Base-by-base conservation (phyloP, 352 stramenopile genomes). In the Globisporangium viniferum region DNA sequence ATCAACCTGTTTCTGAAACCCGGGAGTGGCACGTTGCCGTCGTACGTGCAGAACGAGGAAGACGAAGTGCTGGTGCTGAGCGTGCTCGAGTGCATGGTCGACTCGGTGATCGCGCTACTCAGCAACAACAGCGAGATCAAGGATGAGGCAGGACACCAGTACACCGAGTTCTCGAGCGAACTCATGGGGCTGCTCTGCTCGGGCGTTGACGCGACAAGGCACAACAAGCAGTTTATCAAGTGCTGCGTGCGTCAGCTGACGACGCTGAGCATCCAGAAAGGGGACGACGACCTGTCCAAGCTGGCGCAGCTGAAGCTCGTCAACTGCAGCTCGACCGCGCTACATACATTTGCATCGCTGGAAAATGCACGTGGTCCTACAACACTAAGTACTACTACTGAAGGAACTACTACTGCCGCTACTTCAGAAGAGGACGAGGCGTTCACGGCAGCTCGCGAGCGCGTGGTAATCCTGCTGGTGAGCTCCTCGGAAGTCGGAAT, bases 201-300 rank as follows among this genome's bases (percentile, higher is more conserved):
- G 1, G 86, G 85, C 5, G 65, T 93, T 6, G 74, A 92, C 22
- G 80, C 81, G 0, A 69, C 77, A 20, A 54, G 72, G 18, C 77
- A 90, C 68, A 82, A 90, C 73, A 89, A 85, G 63, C 60, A 70
- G 15, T 76, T 94, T 29, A 76, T 92, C 31, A 81, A 78, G 46
- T 91, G 85, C 54, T 94, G 86, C 29, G 86, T 94, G 53, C 83
- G 85, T 5, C 88, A 96, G 65, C 64, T 96, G 49, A 81, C 75
- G 20, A 92, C 84, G 27, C 74, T 96, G 59, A 84, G 79, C 59
- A 84, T 93, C 58, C 86, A 94, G 60, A 69, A 75, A 24, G 70
- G 80, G 20, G 81, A 93, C 61, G 59, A 73, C 12, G 75, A 80
- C 27, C 66, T 94, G 3, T 73, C 82, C 5, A 44, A 56, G 15